Evolutionary conservation across 2,329 filamentous ascomycete species (phyloP).

Genomic region (Chaetomiaceae sp.): DNA sequence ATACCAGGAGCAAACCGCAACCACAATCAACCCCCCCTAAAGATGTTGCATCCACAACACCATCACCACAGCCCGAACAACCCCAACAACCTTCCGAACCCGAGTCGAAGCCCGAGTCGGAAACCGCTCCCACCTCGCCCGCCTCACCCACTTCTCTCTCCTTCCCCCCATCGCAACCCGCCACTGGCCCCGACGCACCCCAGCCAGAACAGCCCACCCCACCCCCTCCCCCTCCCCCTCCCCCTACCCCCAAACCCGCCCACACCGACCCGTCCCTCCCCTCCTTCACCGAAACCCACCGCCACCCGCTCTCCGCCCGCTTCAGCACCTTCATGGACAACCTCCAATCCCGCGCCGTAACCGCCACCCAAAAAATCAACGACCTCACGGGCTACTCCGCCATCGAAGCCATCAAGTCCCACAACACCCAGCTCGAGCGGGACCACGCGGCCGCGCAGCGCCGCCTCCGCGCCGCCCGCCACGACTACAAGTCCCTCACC

Average conservation of each 20-base stretch:
- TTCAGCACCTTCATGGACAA: slow-evolving; percentile 81
- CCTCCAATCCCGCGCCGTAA: slow-evolving; percentile 76
- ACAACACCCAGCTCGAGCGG: slow-evolving; percentile 65
- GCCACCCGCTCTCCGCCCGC: slow-evolving; percentile 40
- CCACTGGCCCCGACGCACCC: neutral
- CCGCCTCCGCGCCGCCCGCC: slow-evolving; percentile 66
- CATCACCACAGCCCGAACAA: neutral
- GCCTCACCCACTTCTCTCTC: slow-evolving; percentile 11
- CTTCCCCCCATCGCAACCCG: slow-evolving; percentile 11
- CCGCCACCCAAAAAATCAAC: slow-evolving; percentile 84
- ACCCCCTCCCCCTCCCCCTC: slow-evolving; percentile 7
- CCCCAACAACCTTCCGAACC: neutral
- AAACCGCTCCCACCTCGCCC: neutral
- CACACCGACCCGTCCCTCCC: slow-evolving; percentile 33
- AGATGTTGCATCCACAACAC: neutral
- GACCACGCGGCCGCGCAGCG: slow-evolving; percentile 56
- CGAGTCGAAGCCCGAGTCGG: neutral
- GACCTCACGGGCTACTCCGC: slow-evolving; percentile 90
- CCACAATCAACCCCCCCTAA: neutral
- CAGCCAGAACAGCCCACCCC: neutral
- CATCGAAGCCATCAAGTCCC: slow-evolving; percentile 78
- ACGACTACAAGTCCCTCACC: slow-evolving; percentile 77
- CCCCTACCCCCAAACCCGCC: neutral
- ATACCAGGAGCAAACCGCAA: neutral
- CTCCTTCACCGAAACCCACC: slow-evolving; percentile 43